Evolutionary conservation across 352 stramenopile species (phyloP), one percentile per base, ranked within the genome.

Genomic region (Aphanomyces invadans): DNA sequence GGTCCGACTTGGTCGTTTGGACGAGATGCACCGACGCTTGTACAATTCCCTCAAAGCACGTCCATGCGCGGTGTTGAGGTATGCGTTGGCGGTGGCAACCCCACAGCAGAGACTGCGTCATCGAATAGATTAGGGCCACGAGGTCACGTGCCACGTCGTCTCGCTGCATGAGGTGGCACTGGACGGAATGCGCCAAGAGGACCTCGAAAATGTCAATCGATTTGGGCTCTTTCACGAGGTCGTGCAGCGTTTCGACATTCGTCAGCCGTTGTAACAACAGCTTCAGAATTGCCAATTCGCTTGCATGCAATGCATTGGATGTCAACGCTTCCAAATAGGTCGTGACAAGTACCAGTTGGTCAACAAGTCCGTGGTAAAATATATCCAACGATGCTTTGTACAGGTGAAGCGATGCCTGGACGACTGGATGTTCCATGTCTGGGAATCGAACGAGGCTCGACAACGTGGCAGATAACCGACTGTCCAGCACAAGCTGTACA

Each of bases 311-410:
- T 4, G 31, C 21, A 12, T 11, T 23, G 7, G 38, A 25, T 1
- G 33, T 9, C 9, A 56, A 19, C n/a, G 45, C 26, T 5, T 46
- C 21, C 42, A 67, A 31, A 57, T 57, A 57, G 11, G 21, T 38
- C 19, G 29, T 26, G 15, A 51, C 60, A 7, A 67, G 48, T 2
- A 25, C 60, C 19, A 67, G 42, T 46, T 67, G 60, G n/a, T 56
- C 60, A 1, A 57, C 12, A 2, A 44, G 60, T 5, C 28, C 28
- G 3, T 33, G 11, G 46, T 67, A 67, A 23, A 67, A 67, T 15
- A 67, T 59, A 33, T 67, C 60, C 21, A 67, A 44, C 21, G 60
- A 55, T 3, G 60, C 42, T n/a, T 57, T 59, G 60, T 67, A 67
- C 11, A 67, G 21, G 12, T 36, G 42, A 10, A 67, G 32, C 21